Conservation (phyloP, 257 asterid species). For the Verbascum thapsus region DNA sequence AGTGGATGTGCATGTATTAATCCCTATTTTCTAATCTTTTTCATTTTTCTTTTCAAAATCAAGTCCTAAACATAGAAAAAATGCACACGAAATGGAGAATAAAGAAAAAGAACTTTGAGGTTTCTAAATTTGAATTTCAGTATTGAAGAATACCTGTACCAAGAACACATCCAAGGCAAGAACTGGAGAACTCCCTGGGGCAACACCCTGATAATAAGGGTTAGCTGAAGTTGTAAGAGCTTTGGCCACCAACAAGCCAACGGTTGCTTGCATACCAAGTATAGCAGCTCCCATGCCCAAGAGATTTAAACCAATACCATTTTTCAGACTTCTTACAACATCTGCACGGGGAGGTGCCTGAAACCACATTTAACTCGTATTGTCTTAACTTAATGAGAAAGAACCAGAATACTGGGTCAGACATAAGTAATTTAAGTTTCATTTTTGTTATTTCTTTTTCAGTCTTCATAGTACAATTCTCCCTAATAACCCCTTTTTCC, state of each 20-base stretch:
- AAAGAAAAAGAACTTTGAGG: background rate
- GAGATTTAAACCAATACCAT: constrained; percentile 75
- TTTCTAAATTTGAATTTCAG: constrained; percentile 1
- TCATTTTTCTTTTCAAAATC: too few species aligned
- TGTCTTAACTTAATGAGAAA: constrained; percentile 7
- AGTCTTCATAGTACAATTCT: background rate
- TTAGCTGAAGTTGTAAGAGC: constrained; percentile 90
- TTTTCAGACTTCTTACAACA: constrained; percentile 81
- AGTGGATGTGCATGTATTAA: too few species aligned
- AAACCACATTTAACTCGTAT: constrained; percentile 23
- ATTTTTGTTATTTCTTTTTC: background rate
- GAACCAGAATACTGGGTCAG: background rate
- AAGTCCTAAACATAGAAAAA: background rate
- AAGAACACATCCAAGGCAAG: constrained; percentile 95
- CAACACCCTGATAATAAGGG: constrained; percentile 77
- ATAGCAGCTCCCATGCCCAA: constrained; percentile 95
- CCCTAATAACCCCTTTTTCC: background rate
- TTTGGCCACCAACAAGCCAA: constrained; percentile 92
- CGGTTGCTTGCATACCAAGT: constrained; percentile 96
- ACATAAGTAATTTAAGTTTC: background rate
- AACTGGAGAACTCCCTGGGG: constrained; percentile 82
- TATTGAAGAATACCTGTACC: constrained; percentile 77
- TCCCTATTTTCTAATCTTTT: too few species aligned
- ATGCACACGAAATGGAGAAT: background rate
- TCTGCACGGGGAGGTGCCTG: constrained; percentile 99